Evolutionary conservation across 2,329 filamentous ascomycete species (phyloP).

Genomic region (Alternaria hordeiaustralica): DNA sequence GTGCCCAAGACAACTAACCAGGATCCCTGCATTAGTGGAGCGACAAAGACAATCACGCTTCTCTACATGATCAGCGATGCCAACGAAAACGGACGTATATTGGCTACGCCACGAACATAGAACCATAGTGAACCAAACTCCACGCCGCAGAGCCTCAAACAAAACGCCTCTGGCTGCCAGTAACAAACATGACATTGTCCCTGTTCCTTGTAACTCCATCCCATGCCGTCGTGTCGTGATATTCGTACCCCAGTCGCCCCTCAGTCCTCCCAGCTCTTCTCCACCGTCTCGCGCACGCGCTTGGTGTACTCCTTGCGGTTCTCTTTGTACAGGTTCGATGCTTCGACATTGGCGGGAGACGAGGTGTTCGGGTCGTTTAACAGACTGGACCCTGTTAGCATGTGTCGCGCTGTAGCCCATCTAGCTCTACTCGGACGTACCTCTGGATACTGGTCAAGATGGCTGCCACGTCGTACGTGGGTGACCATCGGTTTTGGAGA

Average conservation of each 20-base stretch:
- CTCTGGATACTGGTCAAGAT: slow-evolving; percentile 98
- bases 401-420: not conserved
- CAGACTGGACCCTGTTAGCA: slow-evolving; percentile 64
- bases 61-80: not conserved
- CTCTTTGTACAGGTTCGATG: slow-evolving; percentile 97
- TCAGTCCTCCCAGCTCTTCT: slow-evolving; percentile 98
- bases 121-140: slow-evolving; percentile 26
- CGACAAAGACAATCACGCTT: not conserved
- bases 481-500: slow-evolving; percentile 96
- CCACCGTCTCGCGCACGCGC: slow-evolving; percentile 91
- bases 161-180: slow-evolving; percentile 10
- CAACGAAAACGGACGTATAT: not conserved
- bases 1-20: not conserved
- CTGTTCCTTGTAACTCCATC: slow-evolving; percentile 26
- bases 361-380: slow-evolving; percentile 99
- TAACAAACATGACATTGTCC: slow-evolving; percentile 16
- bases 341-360: slow-evolving; percentile 96
- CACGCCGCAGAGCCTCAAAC: slow-evolving; percentile 30
- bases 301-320: slow-evolving; percentile 97
- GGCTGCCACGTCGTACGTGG: slow-evolving; percentile 96
- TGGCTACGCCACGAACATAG: slow-evolving; percentile 16
- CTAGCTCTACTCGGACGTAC: slow-evolving; percentile 54
- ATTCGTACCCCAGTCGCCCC: slow-evolving; percentile 1
- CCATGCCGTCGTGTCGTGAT: slow-evolving; percentile 22
- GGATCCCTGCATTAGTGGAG: slow-evolving; percentile 1